Base-by-base conservation (phyloP, 352 stramenopile species). In the Peronospora farinosa region DNA sequence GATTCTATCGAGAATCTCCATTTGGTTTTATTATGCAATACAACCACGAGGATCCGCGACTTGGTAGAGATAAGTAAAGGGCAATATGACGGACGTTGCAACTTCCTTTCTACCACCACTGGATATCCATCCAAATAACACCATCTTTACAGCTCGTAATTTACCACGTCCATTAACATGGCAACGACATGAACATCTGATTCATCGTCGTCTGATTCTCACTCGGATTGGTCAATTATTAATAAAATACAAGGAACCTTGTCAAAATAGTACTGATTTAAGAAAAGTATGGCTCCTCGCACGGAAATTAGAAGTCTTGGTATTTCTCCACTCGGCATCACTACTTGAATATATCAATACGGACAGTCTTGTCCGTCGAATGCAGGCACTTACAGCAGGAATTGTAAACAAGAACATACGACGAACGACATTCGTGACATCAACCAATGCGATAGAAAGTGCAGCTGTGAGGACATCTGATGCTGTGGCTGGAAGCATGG, bases 391-490 rank as follows among this genome's bases (percentile, higher is more conserved):
- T 15, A 90, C 82, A 3, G 69, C 77, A 9, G 69, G 78, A 38
- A 88, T 92, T 28, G 77, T 92, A 28, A 92, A 92, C 63, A 88
- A 88, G 65, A 88, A 88, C 51, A 92, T 89, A 43, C 75, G 82
- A 6, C 64, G 73, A 7, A 54, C 80, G 32, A 76, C 53, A 37
- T 43, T 47, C n/a, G 45, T 49, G 5, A 54, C 48, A 21, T 35
- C 57, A 27, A 9, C 17, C 35, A 47, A 37, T 23, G 49, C 49
- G 15, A 13, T 28, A 5, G 30, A 15, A 38, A 5, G n/a, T 13
- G 21, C 21, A 30, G 42, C 15, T 13, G n/a, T 27, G 31, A 30
- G 27, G 28, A 21, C 25, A 25, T 11, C 17, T 31, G 1, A 19
- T 27, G 13, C 28, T 2, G 8, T 17, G 2, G 17, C 28, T 10